Evolutionary conservation across 2,329 filamentous ascomycete genomes (phyloP).

Genomic region (Cytospora piceae): DNA sequence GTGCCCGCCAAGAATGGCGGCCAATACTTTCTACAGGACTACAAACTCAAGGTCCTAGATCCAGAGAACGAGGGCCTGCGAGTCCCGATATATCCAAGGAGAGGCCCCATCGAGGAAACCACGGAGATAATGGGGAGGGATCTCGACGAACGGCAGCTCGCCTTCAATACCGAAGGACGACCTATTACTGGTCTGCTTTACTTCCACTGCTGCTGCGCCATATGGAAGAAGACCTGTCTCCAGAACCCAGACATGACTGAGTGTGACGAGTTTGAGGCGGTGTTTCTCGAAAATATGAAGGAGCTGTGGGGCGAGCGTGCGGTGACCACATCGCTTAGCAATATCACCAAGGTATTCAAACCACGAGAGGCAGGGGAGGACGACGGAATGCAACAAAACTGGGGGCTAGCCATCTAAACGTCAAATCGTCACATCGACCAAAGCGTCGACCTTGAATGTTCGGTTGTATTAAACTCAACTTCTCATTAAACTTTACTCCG

Average conservation of each 20-base stretch:
- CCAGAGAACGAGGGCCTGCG: neutral
- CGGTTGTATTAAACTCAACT: too few relatives aligned
- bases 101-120: neutral
- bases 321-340: neutral
- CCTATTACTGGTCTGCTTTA: neutral
- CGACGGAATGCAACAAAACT: neutral
- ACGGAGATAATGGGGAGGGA: neutral
- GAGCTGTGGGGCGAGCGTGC: neutral
- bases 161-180: neutral
- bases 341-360: neutral
- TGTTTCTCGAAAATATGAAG: neutral
- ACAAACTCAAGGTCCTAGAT: neutral
- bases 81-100: too few relatives aligned
- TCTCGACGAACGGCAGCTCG: slow-evolving; percentile 3
- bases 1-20: neutral
- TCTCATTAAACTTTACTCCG: too few relatives aligned
- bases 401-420: too few relatives aligned
- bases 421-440: too few relatives aligned
- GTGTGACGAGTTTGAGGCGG: neutral
- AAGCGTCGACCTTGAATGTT: too few relatives aligned
- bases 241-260: slow-evolving; percentile 1
- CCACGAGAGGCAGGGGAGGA: neutral
- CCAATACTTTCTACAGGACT: neutral
- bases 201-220: slow-evolving; percentile 21
- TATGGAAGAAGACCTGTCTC: slow-evolving; percentile 22